A percentile compares a stretch with the other conserved stretches of the same genome.
phyloP scores from a whole-genome alignment of 441 rosid genomes.

The Adansonia rubrostipa region DNA sequence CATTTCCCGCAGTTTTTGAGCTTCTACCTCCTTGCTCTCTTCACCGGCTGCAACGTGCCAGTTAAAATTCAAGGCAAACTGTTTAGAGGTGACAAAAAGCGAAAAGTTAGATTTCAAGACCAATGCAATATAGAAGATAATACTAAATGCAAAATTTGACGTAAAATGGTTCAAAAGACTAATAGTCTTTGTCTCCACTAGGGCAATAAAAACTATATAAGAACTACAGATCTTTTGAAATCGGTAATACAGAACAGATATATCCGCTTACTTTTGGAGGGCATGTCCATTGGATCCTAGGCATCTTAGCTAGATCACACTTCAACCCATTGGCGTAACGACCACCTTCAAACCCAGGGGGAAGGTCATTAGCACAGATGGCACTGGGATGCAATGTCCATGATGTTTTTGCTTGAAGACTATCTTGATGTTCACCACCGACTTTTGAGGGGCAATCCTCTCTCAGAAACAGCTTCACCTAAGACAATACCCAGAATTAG shows the following conservation, averaged over 20 bases:
- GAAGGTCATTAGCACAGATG: constrained; percentile 30
- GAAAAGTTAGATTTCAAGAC: not conserved
- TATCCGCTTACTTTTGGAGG: constrained; percentile 57
- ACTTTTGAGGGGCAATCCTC: constrained; percentile 58
- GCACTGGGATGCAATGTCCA: constrained; percentile 18
- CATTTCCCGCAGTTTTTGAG: constrained; percentile 55
- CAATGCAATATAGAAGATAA: not conserved
- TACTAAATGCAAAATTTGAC: not conserved
- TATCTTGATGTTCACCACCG: constrained; percentile 36
- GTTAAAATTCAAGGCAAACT: constrained; percentile 46
- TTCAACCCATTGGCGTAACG: constrained; percentile 25
- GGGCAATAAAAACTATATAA: not conserved
- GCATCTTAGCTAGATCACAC: constrained; percentile 29
- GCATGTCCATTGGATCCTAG: constrained; percentile 50
- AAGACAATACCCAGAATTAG: constrained; percentile 22
- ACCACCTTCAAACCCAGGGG: constrained; percentile 51
- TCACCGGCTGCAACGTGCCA: constrained; percentile 66
- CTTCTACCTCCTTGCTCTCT: constrained; percentile 57
- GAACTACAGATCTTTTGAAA: not conserved
- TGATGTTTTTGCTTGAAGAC: constrained; percentile 29
- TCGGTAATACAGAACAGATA: not conserved
- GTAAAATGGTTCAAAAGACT: not conserved
- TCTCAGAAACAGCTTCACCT: constrained; percentile 51
- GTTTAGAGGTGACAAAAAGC: constrained; percentile 21
- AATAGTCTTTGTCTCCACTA: not conserved